A percentile compares a stretch with the other conserved stretches of the same genome.
phyloP scores from a whole-genome alignment of 2,329 filamentous ascomycete genomes.

The Cladosporium colombiae region DNA sequence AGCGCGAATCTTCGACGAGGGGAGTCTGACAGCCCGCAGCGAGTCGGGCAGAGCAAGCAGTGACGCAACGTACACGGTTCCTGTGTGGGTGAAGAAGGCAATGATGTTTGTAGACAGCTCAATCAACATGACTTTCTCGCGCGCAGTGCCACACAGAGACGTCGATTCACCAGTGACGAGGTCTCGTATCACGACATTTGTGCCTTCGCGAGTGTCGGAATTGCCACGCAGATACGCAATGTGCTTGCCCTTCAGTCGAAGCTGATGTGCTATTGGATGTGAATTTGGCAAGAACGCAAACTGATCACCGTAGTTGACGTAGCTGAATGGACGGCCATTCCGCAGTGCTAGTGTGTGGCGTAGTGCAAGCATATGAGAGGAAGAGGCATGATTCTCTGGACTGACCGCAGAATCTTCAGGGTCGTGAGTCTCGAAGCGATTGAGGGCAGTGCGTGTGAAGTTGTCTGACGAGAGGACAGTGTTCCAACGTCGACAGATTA shows the following conservation, averaged over 20 bases:
- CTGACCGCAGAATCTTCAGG: conserved; percentile 20
- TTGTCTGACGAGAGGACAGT: conserved; percentile 31
- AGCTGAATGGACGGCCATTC: conserved; percentile 23
- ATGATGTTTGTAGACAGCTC: conserved; percentile 21
- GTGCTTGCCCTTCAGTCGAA: conserved; percentile 21
- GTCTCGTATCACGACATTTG: conserved; percentile 23
- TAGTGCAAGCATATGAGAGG: neutral
- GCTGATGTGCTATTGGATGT: neutral
- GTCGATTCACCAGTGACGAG: conserved; percentile 11
- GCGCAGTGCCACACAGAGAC: conserved; percentile 19
- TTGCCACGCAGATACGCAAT: conserved; percentile 24
- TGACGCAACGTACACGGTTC: conserved; percentile 21
- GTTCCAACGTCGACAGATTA: conserved; percentile 39
- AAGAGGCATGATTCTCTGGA: neutral
- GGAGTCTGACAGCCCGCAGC: neutral
- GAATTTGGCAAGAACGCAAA: neutral
- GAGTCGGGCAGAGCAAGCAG: neutral
- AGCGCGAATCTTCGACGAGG: neutral
- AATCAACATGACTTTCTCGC: conserved; percentile 23
- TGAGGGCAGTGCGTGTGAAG: conserved; percentile 17
- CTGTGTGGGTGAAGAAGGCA: conserved; percentile 21
- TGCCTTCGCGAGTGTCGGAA: neutral
- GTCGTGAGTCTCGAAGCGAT: conserved; percentile 20
- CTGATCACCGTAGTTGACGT: neutral
- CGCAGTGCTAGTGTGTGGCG: conserved; percentile 25